phyloP scores from a whole-genome alignment of 1,284 basidiomycete species.

The Pyrrhoderma lamaoense region DNA sequence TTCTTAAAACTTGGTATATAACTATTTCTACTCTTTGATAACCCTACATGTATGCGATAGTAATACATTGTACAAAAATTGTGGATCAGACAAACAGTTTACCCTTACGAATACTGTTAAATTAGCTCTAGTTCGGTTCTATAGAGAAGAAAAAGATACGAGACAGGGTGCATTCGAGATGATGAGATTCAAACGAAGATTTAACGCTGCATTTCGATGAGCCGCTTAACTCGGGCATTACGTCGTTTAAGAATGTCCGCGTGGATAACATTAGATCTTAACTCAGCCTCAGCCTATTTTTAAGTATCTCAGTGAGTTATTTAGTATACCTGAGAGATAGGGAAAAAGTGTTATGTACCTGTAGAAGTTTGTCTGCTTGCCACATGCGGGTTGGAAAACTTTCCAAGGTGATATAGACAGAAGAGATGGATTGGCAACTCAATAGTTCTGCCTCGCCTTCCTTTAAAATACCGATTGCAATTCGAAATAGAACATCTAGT shows the following conservation, averaged over 20 bases:
- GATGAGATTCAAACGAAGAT: too few species aligned
- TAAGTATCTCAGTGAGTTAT: not conserved
- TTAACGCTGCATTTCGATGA: conserved; percentile 8
- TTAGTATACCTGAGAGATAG: not conserved
- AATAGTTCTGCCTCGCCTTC: conserved; percentile 79
- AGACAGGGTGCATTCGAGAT: too few species aligned
- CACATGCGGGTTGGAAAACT: conserved; percentile 87
- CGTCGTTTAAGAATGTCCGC: conserved; percentile 63
- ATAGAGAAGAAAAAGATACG: too few species aligned
- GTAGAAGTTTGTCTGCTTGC: conserved; percentile 83
- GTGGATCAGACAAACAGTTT: too few species aligned
- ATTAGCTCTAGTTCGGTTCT: too few species aligned
- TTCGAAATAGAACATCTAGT: conserved; percentile 84
- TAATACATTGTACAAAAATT: too few species aligned
- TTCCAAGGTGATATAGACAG: conserved; percentile 81
- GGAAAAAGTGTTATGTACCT: conserved; percentile 41
- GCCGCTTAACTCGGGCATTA: conserved; percentile 41
- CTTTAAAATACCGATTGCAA: conserved; percentile 83
- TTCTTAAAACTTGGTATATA: too few species aligned
- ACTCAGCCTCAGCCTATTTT: conserved; percentile 56
- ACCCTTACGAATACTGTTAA: too few species aligned
- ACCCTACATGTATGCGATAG: too few species aligned
- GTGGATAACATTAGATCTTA: conserved; percentile 60
- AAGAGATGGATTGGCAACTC: conserved; percentile 73
- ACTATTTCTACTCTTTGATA: too few species aligned